Evolutionary conservation across 331 rosid genomes (phyloP).

Genomic region (Malus hybrid): DNA sequence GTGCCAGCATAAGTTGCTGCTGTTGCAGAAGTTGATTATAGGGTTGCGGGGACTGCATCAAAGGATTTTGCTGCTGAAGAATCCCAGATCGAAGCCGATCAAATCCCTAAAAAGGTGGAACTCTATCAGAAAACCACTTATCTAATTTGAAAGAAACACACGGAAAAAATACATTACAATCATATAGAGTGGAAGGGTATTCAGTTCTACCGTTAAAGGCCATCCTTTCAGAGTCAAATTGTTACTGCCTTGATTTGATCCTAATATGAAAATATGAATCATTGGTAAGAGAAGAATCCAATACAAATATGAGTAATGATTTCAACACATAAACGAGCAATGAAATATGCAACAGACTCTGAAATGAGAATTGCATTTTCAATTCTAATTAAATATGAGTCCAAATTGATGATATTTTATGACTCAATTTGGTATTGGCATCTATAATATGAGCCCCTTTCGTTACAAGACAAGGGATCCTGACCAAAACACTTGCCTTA

Average conservation of each 20-base stretch:
- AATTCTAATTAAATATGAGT: no score
- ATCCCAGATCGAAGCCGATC: slow-evolving; percentile 44
- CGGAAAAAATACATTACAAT: neutral
- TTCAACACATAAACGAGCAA: neutral
- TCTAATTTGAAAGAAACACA: neutral
- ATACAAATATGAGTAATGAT: neutral
- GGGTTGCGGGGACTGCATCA: slow-evolving; percentile 48
- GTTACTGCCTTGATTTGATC: slow-evolving; percentile 47
- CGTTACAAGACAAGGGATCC: no score
- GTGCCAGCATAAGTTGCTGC: slow-evolving; percentile 50
- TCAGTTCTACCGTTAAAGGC: slow-evolving; percentile 55
- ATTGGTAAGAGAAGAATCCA: slow-evolving; percentile 3
- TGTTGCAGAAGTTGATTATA: slow-evolving; percentile 37
- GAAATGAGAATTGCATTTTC: neutral
- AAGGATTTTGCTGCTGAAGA: slow-evolving; percentile 36
- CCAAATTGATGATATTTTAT: neutral
- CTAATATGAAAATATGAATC: slow-evolving; percentile 25
- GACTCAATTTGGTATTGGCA: no score
- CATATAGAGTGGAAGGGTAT: neutral
- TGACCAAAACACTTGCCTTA: no score
- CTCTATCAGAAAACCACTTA: slow-evolving; percentile 6
- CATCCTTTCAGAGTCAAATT: slow-evolving; percentile 63
- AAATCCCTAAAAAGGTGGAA: slow-evolving; percentile 39
- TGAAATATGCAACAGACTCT: neutral
- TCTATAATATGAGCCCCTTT: no score